Evolutionary conservation across 2,329 filamentous ascomycete species (phyloP).

Genomic region (Trichoderma hamatum): DNA sequence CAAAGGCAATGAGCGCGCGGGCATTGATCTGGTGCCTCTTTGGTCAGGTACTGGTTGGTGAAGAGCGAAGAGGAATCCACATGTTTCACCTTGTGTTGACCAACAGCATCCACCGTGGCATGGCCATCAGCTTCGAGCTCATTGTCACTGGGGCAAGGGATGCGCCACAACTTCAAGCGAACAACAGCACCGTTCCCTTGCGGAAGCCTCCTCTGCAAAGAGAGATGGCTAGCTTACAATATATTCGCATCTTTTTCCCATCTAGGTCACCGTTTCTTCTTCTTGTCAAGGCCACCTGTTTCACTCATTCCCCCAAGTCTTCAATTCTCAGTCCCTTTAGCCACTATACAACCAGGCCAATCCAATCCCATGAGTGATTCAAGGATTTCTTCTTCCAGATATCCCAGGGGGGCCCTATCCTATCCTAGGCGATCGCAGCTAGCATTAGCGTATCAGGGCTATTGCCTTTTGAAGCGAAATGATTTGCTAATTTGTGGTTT

Average conservation of each 20-base stretch:
- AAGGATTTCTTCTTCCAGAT: not conserved
- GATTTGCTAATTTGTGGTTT: not conserved
- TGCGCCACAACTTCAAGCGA: not conserved
- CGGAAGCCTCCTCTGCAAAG: not conserved
- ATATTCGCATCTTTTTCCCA: not conserved
- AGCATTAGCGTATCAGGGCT: not conserved
- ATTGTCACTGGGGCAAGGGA: not conserved
- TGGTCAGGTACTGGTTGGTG: not conserved
- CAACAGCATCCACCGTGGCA: not conserved
- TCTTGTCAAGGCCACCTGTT: not conserved
- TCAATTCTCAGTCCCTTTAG: not conserved
- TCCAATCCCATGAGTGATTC: not conserved
- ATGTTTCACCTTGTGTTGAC: not conserved
- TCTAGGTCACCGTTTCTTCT: not conserved
- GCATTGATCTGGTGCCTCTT: not conserved
- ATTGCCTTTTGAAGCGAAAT: not conserved
- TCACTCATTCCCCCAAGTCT: not conserved
- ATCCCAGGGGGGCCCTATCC: too few relatives aligned
- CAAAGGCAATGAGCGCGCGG: not conserved
- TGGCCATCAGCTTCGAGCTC: not conserved
- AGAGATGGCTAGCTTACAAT: not conserved
- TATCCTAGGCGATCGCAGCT: not conserved
- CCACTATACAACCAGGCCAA: too few relatives aligned
- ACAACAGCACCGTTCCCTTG: not conserved
- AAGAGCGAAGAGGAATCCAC: not conserved